Conservation (phyloP, 208 protist genomes). For the Leishmania major region DNA sequence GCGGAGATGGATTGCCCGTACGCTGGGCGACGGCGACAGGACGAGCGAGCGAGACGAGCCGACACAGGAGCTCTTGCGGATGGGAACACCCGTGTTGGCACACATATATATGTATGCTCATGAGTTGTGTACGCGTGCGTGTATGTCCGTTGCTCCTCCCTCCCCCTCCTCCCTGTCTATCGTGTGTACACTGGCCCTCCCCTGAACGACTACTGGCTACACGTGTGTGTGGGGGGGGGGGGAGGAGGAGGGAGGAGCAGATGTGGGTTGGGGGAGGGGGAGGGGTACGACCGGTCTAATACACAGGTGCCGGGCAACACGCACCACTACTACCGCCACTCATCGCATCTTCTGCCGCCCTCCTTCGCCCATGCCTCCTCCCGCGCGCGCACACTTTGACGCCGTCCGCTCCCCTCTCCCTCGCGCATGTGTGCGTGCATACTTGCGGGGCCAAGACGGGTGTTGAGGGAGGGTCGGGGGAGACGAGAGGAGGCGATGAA, state of each 20-base stretch:
- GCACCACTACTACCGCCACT: background rate
- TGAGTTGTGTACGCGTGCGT: background rate
- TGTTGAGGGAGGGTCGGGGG: background rate
- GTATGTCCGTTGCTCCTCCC: background rate
- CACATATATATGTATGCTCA: background rate
- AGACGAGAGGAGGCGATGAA: background rate
- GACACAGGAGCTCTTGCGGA: background rate
- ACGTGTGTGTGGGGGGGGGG: too few relatives aligned
- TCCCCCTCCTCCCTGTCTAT: background rate
- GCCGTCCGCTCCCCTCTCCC: background rate
- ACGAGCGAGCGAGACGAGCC: background rate
- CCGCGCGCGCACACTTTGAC: background rate
- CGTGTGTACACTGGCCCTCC: background rate
- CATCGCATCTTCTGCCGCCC: background rate
- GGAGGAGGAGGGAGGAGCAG: background rate
- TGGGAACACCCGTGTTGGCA: background rate
- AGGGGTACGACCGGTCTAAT: background rate
- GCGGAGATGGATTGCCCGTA: background rate
- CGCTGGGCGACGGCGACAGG: background rate
- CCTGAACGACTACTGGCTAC: background rate
- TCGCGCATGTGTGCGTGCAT: too few relatives aligned
- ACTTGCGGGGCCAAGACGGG: background rate
- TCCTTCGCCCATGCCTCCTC: background rate
- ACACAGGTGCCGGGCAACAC: background rate
- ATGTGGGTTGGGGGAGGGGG: background rate